phyloP scores from a whole-genome alignment of 495 filamentous ascomycete species.

The Penicillium crystallinum region DNA sequence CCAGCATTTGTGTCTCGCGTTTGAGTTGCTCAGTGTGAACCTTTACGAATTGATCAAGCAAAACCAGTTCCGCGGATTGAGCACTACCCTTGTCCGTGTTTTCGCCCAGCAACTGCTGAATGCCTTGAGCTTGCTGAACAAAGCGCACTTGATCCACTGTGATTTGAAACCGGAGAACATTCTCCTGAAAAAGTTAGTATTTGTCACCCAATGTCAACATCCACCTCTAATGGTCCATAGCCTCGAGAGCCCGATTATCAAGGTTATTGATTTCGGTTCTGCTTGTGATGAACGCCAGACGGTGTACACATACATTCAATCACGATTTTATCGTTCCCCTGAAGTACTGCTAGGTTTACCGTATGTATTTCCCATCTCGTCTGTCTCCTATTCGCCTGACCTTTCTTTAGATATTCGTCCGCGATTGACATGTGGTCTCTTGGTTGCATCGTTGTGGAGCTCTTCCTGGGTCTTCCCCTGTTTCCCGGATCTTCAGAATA shows the following conservation, averaged over 20 bases:
- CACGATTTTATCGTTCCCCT: slow-evolving; percentile 94
- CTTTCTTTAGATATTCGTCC: slow-evolving; percentile 70
- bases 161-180: slow-evolving; percentile 99
- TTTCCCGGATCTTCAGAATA: slow-evolving; percentile 99
- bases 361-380: slow-evolving; percentile 34
- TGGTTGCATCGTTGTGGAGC: slow-evolving; percentile 96
- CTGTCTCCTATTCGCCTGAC: slow-evolving; percentile 11
- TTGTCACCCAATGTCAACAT: no score
- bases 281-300: slow-evolving; percentile 98
- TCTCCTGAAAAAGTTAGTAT: slow-evolving; percentile 80
- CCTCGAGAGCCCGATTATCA: slow-evolving; percentile 98
- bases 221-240: slow-evolving; percentile 29
- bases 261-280: slow-evolving; percentile 99
- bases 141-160: slow-evolving; percentile 95
- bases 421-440: slow-evolving; percentile 99
- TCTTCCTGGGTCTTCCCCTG: slow-evolving; percentile 90
- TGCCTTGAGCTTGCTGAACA: slow-evolving; percentile 87
- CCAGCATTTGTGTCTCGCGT: slow-evolving; percentile 96
- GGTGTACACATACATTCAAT: slow-evolving; percentile 99
- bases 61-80: slow-evolving; percentile 96
- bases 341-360: slow-evolving; percentile 92
- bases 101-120: slow-evolving; percentile 97
- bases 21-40: slow-evolving; percentile 96
- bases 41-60: slow-evolving; percentile 99
- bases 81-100: slow-evolving; percentile 94